Percentiles rank a stretch among this genome's conserved stretches.
Conservation (phyloP, 2,329 filamentous ascomycete genomes). For the Nemania serpens region DNA sequence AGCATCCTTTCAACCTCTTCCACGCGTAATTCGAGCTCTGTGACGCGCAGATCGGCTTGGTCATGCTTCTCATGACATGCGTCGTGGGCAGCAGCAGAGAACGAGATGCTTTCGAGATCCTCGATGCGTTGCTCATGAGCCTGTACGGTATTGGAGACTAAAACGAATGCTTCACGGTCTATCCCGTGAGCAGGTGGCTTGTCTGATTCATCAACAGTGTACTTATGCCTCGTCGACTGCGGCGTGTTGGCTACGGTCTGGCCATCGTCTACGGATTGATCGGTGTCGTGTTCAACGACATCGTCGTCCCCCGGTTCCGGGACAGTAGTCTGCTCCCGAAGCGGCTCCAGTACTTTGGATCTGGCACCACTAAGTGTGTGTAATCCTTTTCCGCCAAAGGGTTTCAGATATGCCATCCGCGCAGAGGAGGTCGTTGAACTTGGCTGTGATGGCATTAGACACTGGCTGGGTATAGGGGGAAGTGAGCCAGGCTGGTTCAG, state of each 20-base stretch:
- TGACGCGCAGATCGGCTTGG: constrained; percentile 66
- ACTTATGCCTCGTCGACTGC: constrained; percentile 35
- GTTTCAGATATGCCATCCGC: constrained; percentile 55
- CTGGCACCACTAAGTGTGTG: constrained; percentile 54
- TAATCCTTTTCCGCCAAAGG: constrained; percentile 61
- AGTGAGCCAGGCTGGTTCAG: constrained; percentile 42
- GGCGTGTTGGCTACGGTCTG: constrained; percentile 42
- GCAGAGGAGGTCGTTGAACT: constrained; percentile 58
- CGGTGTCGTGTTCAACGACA: constrained; percentile 26
- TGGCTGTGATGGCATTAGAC: constrained; percentile 56
- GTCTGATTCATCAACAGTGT: constrained; percentile 29
- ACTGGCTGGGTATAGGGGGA: constrained; percentile 56
- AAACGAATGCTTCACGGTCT: constrained; percentile 47
- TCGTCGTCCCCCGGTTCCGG: constrained; percentile 29
- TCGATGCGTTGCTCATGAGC: constrained; percentile 70
- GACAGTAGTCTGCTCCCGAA: constrained; percentile 38
- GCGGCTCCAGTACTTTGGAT: constrained; percentile 41
- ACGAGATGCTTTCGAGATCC: constrained; percentile 70
- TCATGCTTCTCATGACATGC: constrained; percentile 72
- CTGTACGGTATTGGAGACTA: constrained; percentile 58
- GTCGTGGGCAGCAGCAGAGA: constrained; percentile 68
- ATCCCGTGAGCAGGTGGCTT: constrained; percentile 31
- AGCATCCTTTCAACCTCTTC: constrained; percentile 63
- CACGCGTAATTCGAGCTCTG: constrained; percentile 69
- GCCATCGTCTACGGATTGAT: constrained; percentile 35